phyloP scores from a whole-genome alignment of 2,329 filamentous ascomycete species.

The Pseudogymnoascus verrucosus region DNA sequence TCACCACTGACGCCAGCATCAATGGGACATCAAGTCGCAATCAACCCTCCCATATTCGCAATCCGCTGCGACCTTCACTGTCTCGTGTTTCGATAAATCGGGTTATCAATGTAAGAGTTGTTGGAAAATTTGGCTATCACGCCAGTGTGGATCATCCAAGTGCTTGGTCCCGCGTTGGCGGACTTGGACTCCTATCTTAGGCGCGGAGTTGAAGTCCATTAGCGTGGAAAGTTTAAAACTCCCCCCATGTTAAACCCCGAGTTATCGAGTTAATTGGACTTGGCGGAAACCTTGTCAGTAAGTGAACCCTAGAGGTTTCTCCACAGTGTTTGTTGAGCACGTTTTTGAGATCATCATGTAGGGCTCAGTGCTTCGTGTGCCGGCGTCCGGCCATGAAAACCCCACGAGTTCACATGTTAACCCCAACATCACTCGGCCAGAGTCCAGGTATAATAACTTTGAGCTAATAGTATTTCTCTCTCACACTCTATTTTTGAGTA shows the following conservation, averaged over 20 bases:
- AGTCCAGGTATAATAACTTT: background rate
- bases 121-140: background rate
- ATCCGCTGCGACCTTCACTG: background rate
- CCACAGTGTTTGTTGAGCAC: background rate
- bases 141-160: background rate
- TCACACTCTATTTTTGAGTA: no score
- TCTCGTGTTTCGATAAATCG: background rate
- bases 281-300: background rate
- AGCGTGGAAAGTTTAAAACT: background rate
- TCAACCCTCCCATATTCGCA: conserved; percentile 5
- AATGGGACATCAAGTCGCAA: background rate
- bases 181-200: conserved; percentile 5
- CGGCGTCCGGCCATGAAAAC: background rate
- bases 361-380: background rate
- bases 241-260: background rate
- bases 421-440: background rate
- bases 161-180: background rate
- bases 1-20: background rate
- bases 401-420: background rate
- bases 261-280: background rate
- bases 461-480: background rate
- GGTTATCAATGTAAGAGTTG: background rate
- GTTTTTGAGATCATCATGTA: background rate
- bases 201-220: conserved; percentile 2
- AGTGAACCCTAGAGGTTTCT: background rate